These are phyloP conservation scores for Saitozyma sp. DNA, from an alignment of 768 basidiomycete species.

Conservation along the genomic window DNA sequence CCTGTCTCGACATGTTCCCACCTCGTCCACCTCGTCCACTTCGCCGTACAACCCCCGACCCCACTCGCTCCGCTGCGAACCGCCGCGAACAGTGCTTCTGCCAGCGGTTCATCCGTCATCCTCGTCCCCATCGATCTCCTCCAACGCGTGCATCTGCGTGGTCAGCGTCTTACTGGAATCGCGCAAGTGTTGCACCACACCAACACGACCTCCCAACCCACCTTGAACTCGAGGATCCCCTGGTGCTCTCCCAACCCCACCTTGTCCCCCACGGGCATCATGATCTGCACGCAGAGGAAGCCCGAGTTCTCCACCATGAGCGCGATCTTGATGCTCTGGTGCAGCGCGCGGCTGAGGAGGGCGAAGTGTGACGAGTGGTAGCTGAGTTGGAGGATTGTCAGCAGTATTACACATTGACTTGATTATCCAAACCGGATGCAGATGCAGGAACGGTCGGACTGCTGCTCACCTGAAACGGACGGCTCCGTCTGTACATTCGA, in stretches of 20 bases:
- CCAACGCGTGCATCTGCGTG: slow-evolving; percentile 41
- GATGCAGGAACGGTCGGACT: slow-evolving; percentile 1
- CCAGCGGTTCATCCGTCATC: slow-evolving; percentile 23
- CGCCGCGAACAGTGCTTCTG: neutral
- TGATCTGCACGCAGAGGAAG: slow-evolving; percentile 80
- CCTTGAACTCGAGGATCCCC: slow-evolving; percentile 85
- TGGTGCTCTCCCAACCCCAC: slow-evolving; percentile 52
- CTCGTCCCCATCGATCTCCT: slow-evolving; percentile 41
- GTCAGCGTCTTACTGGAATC: slow-evolving; percentile 4
- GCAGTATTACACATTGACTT: neutral
- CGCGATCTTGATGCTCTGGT: slow-evolving; percentile 82
- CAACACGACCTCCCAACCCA: slow-evolving; percentile 53
- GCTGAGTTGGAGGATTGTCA: slow-evolving; percentile 55
- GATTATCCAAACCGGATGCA: neutral
- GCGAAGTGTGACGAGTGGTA: slow-evolving; percentile 80
- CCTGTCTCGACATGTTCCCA: too few species aligned
- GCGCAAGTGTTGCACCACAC: too few species aligned
- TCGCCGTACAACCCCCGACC: too few species aligned
- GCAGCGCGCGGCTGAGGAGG: slow-evolving; percentile 70
- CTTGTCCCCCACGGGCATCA: slow-evolving; percentile 66
- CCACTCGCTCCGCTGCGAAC: too few species aligned
- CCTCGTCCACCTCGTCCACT: too few species aligned
- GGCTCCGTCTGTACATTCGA: slow-evolving; percentile 71
- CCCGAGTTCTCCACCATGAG: slow-evolving; percentile 81
- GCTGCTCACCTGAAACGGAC: slow-evolving; percentile 16